Conservation (phyloP, 2,329 filamentous ascomycete genomes). For the Sarocladium brachiariae region DNA sequence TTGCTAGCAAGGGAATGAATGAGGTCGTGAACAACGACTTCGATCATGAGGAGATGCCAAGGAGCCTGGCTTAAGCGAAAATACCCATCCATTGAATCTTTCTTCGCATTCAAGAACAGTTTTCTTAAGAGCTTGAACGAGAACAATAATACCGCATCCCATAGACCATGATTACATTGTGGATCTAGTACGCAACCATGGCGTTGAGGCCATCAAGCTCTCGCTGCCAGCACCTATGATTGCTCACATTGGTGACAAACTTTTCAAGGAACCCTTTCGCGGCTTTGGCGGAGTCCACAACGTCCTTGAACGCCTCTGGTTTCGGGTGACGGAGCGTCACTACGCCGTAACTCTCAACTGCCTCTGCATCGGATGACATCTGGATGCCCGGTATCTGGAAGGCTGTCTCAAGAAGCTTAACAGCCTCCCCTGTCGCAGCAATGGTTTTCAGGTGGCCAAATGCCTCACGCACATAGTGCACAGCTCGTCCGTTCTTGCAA, state of each 20-base stretch:
- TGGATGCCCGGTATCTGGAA: constrained; percentile 35
- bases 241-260: constrained; percentile 62
- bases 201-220: constrained; percentile 63
- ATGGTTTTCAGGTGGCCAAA: constrained; percentile 79
- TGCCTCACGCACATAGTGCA: constrained; percentile 73
- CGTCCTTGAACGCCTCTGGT: constrained; percentile 54
- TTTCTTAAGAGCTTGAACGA: too few species aligned
- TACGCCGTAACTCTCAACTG: constrained; percentile 66
- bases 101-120: too few species aligned
- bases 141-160: too few species aligned
- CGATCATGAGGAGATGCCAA: not conserved
- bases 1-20: not conserved
- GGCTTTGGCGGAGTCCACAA: constrained; percentile 57
- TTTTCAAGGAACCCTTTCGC: constrained; percentile 63
- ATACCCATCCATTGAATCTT: not conserved
- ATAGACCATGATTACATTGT: too few species aligned
- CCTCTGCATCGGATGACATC: constrained; percentile 37
- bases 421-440: constrained; percentile 66
- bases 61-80: not conserved
- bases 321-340: constrained; percentile 54
- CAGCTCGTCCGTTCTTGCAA: constrained; percentile 60
- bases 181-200: constrained; percentile 65
- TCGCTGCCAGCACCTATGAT: constrained; percentile 67
- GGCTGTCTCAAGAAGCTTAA: constrained; percentile 51
- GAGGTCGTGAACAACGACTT: constrained; percentile 7